These are phyloP conservation scores for Ogataea paraovalis DNA, from an alignment of 805 yeast species.

Conservation along the genomic window DNA sequence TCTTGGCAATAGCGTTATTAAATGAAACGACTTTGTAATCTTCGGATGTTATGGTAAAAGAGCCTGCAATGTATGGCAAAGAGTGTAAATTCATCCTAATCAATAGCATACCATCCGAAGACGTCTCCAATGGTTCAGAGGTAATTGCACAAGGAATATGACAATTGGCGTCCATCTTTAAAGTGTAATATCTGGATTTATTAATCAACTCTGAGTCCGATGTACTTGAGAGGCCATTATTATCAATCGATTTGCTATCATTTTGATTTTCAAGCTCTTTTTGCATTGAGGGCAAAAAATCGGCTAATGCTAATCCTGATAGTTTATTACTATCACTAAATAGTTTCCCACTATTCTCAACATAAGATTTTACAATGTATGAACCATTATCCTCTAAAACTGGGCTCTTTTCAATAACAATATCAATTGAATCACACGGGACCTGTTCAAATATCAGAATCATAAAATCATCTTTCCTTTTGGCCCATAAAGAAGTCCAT, in stretches of 20 bases:
- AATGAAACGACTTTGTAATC: conserved; percentile 58
- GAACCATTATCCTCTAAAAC: conserved; percentile 9
- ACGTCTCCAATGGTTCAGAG: conserved; percentile 52
- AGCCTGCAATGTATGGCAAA: conserved; percentile 83
- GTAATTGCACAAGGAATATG: conserved; percentile 74
- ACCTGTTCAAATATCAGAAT: conserved; percentile 88
- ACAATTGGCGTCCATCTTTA: conserved; percentile 38
- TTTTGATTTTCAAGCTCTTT: conserved; percentile 9
- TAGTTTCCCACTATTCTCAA: conserved; percentile 20
- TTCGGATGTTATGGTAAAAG: conserved; percentile 60
- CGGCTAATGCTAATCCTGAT: conserved; percentile 11
- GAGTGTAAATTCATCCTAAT: conserved; percentile 67
- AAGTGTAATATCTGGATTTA: conserved; percentile 58
- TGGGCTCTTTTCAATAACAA: conserved; percentile 41
- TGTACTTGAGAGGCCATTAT: conserved; percentile 6
- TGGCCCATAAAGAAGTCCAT: conserved; percentile 92
- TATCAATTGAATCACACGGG: conserved; percentile 63
- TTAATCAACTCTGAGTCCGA: conserved; percentile 45
- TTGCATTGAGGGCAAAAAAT: conserved; percentile 23
- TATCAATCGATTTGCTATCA: neutral
- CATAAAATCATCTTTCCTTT: conserved; percentile 61
- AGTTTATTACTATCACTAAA: conserved; percentile 18
- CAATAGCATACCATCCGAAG: conserved; percentile 27
- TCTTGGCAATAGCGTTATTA: conserved; percentile 73
- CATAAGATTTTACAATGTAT: conserved; percentile 22